Evolutionary conservation across 2,329 filamentous ascomycete species (phyloP), one percentile per base, ranked within the genome.

Genomic region (Aspergillus quadrilineatus): DNA sequence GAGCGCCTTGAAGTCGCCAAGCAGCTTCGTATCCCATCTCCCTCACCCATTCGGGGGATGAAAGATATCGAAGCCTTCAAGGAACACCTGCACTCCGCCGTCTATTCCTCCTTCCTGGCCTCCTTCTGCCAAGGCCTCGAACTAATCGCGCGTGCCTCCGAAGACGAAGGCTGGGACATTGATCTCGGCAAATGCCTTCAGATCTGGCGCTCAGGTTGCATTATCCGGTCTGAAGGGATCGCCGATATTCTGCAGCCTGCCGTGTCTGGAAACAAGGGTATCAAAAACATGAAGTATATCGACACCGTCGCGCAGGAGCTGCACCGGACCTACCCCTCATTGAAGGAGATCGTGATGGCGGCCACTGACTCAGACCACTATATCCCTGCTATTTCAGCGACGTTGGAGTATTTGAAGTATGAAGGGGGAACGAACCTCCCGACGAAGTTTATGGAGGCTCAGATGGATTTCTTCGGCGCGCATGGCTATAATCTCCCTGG

Each of bases 191-290:
- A 72, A 14, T 75, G 76, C 44, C 60, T 78, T 17, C 75, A 77
- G 65, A 85, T 89, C 61, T 89, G 87, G 87, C 81, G 85, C 2
- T 84, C 79, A 0, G 87, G 88, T 6, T 89, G 87, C 70, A 89
- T 90, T 69, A 89, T 90, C 66, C 82, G 86, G 64, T 81, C 83
- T 1, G 86, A 89, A 61, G 79, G 83, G 62, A 86, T 90, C 58
- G 80, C 81, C 3, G 80, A 86, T 50, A 69, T 89, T 30, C 76
- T 89, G 26, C 68, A 75, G 64, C 70, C 72, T 0, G 60, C 17
- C 6, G n/a, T 54, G 10, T 47, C 65, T 0, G 55, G 73, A 9
- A 62, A 64, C 1, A 55, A 59, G 6, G 53, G 67, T 29, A 64
- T 67, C 22, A 73, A 65, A 29, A 75, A 76, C 43, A 64, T 74